Evolutionary conservation across 164 flowering plant species (phyloP).

Genomic region (Magnolia kwangsiensis): DNA sequence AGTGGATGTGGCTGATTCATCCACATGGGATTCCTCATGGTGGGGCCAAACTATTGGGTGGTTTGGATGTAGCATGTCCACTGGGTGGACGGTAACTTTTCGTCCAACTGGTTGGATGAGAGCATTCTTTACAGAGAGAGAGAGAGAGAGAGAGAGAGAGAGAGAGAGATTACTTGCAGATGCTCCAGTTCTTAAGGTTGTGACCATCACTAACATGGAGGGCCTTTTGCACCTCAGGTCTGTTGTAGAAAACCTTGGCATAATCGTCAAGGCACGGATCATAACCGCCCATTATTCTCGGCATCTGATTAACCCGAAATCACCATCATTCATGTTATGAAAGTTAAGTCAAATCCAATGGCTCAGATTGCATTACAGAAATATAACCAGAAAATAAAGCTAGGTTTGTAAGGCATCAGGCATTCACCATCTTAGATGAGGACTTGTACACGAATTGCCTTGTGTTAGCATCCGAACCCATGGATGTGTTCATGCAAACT

Average conservation of each 20-base stretch:
- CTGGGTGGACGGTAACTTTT: too few relatives aligned
- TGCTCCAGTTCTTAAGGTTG: conserved; percentile 66
- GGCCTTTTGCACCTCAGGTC: conserved; percentile 79
- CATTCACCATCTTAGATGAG: conserved; percentile 55
- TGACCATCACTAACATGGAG: conserved; percentile 78
- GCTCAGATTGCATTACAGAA: too few relatives aligned
- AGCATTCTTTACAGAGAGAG: too few relatives aligned
- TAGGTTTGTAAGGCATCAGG: too few relatives aligned
- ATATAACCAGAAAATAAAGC: too few relatives aligned
- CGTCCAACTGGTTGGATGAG: too few relatives aligned
- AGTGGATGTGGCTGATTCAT: too few relatives aligned
- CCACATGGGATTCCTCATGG: too few relatives aligned
- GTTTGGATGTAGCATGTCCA: too few relatives aligned
- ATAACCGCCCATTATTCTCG: conserved; percentile 79
- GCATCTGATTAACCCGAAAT: conserved; percentile 48
- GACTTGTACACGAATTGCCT: conserved; percentile 26
- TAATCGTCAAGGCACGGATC: conserved; percentile 88
- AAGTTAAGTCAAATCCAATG: too few relatives aligned
- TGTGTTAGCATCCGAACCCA: conserved; percentile 23
- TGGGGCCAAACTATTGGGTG: too few relatives aligned
- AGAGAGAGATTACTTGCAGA: conserved; percentile 73
- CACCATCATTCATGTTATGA: too few relatives aligned
- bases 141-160: conserved; percentile 11
- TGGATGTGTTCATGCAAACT: conserved; percentile 37
- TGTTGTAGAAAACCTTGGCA: conserved; percentile 67